Conservation (phyloP, 495 filamentous ascomycete genomes). For the Pyrenula massariospora region DNA sequence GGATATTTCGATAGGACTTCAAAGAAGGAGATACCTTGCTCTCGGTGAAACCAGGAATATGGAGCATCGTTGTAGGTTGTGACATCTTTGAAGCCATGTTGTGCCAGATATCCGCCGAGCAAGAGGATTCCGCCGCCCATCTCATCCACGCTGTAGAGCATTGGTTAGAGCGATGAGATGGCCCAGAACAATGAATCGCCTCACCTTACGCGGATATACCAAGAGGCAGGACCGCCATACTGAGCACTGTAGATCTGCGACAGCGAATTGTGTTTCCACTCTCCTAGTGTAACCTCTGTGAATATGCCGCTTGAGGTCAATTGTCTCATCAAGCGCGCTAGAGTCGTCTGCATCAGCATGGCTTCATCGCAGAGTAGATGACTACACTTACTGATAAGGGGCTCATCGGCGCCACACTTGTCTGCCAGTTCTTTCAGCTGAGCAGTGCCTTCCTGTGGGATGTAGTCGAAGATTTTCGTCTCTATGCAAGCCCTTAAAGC, state of each 20-base stretch:
- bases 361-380: no score
- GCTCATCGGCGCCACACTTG: conserved; percentile 6
- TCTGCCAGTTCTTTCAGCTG: conserved; percentile 9
- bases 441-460: conserved; percentile 9
- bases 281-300: background rate
- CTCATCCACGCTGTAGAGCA: conserved; percentile 5
- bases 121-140: conserved; percentile 7
- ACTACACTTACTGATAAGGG: conserved; percentile 8
- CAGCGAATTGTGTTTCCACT: background rate
- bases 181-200: background rate
- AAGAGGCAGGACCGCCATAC: background rate
- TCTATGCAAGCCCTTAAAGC: conserved; percentile 1
- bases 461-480: conserved; percentile 9
- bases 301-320: conserved; percentile 12
- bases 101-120: conserved; percentile 9
- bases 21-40: conserved; percentile 11
- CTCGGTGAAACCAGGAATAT: conserved; percentile 10
- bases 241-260: background rate
- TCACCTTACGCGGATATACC: background rate
- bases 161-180: background rate
- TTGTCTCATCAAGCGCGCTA: conserved; percentile 12
- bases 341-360: no score
- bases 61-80: conserved; percentile 8
- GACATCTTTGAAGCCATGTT: conserved; percentile 6
- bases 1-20: conserved; percentile 9